These are phyloP conservation scores for Ustilago bromivora DNA, from an alignment of 1,284 basidiomycete species.

Conservation along the genomic window DNA sequence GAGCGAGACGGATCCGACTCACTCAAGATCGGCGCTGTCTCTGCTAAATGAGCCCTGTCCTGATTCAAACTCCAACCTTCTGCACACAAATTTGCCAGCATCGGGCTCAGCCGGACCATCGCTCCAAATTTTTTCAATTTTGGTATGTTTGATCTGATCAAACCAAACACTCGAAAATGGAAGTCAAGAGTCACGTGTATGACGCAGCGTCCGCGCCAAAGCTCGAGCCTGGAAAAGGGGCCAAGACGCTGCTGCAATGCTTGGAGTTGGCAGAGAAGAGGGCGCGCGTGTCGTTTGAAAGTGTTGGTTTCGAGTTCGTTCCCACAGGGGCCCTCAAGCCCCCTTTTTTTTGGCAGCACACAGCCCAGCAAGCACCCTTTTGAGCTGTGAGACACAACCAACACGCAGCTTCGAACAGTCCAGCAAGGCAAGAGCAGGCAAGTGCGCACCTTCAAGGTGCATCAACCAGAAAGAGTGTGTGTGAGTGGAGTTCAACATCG, in stretches of 20 bases:
- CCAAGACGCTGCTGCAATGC: background rate
- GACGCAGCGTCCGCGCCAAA: background rate
- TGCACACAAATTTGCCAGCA: constrained; percentile 8
- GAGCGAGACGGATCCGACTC: constrained; percentile 32
- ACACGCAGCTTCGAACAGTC: constrained; percentile 4
- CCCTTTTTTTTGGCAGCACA: background rate
- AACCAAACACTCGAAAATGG: background rate
- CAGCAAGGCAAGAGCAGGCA: background rate
- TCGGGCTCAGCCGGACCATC: constrained; percentile 24
- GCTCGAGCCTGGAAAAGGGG: constrained; percentile 6
- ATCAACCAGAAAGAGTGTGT: too few relatives aligned
- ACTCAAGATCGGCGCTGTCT: constrained; percentile 1
- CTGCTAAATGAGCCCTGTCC: background rate
- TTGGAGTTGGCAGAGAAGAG: background rate
- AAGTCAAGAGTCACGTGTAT: constrained; percentile 14
- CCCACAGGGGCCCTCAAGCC: constrained; percentile 2
- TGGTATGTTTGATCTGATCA: background rate
- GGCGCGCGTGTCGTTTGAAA: constrained; percentile 5
- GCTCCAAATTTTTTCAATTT: background rate
- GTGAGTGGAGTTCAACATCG: constrained; percentile 14
- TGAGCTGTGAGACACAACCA: constrained; percentile 3
- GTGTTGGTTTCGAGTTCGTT: background rate
- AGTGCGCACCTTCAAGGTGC: background rate
- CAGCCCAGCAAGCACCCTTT: background rate
- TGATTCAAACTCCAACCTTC: constrained; percentile 5